These are phyloP conservation scores for Limonium bicolor DNA, from an alignment of 148 eudicot species.

Conservation along the genomic window DNA sequence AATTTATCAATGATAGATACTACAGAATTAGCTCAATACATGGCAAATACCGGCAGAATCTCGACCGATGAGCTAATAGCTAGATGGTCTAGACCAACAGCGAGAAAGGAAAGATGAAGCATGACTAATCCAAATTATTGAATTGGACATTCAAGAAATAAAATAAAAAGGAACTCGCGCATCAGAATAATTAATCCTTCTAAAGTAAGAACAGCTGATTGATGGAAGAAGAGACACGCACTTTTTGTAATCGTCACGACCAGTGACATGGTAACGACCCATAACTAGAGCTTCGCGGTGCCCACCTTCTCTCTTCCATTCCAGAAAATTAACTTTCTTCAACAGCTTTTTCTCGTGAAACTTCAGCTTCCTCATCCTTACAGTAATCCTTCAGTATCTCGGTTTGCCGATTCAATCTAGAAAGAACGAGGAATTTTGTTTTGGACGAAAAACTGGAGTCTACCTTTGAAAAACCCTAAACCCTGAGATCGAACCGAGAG, in stretches of 20 bases:
- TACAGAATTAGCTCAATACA: too few relatives aligned
- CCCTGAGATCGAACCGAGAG: too few relatives aligned
- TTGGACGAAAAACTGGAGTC: too few relatives aligned
- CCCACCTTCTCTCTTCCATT: slow-evolving; percentile 92
- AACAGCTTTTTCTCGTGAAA: slow-evolving; percentile 64
- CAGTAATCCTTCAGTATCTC: too few relatives aligned
- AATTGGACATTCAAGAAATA: slow-evolving; percentile 1
- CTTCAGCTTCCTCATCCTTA: slow-evolving; percentile 62
- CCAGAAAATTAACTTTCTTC: slow-evolving; percentile 56
- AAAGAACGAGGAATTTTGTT: too few relatives aligned
- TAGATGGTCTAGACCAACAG: not conserved
- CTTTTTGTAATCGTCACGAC: slow-evolving; percentile 93
- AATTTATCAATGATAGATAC: too few relatives aligned
- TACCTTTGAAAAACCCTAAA: too few relatives aligned
- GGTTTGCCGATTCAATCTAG: too few relatives aligned
- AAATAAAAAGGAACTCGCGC: not conserved
- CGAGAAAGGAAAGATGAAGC: too few relatives aligned
- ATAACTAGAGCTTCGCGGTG: slow-evolving; percentile 66
- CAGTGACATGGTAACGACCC: slow-evolving; percentile 74
- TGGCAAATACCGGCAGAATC: not conserved
- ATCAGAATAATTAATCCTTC: too few relatives aligned
- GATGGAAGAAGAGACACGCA: slow-evolving; percentile 6
- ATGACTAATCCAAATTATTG: not conserved
- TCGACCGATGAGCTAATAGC: not conserved
- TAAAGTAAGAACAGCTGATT: too few relatives aligned